Base-by-base conservation (phyloP, 2,329 filamentous ascomycete genomes). In the Sporothrix euskadiensis region DNA sequence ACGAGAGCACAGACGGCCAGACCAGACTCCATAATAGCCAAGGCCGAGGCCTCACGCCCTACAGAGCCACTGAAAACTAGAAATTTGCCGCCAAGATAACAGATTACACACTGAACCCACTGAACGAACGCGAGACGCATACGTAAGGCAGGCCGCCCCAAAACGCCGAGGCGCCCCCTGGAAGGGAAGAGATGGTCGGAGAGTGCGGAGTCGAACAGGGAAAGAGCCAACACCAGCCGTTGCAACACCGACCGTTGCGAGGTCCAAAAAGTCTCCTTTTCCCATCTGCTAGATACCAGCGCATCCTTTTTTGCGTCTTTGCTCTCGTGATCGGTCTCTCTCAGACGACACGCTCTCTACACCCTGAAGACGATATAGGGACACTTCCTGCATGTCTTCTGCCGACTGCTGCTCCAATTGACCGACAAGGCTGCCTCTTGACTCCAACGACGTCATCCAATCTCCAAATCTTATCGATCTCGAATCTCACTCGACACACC, bases 1-100 rank as follows among this genome's bases (percentile, higher is more conserved):
- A 73, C 71, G 71, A 73, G 71, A 70, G 71, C 71, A 72, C 71
- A 73, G 70, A 65, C 70, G 44, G 30, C 35, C 16, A 22, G 10
- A 26, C 4, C 8, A 26, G 41, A 44, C 41, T 44, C 9, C 41
- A 12, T 9, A 44, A 44, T 9, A 12, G 9, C 26, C 56, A 59
- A 59, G 39, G 61, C 61, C 61, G 61, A 66, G 32, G 32, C 30
- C 26, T 12, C 49, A 30, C 16, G 26, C 14, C 26, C 44, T 22
- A 69, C 19, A n/a, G 65, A 49, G 19, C 16, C 59, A 41, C 6
- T 19, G 16, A 12, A 30, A 41, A 44, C 35, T n/a, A 70, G n/a
- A 59, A 30, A 19, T 59, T 47, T 71, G 32, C 66, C 49, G 66
- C 66, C 66, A 69, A 69, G 66, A 69, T 69, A 44, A 44, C 32